phyloP scores from a whole-genome alignment of 1,284 basidiomycete genomes.

The Ustilago cynodontis region DNA sequence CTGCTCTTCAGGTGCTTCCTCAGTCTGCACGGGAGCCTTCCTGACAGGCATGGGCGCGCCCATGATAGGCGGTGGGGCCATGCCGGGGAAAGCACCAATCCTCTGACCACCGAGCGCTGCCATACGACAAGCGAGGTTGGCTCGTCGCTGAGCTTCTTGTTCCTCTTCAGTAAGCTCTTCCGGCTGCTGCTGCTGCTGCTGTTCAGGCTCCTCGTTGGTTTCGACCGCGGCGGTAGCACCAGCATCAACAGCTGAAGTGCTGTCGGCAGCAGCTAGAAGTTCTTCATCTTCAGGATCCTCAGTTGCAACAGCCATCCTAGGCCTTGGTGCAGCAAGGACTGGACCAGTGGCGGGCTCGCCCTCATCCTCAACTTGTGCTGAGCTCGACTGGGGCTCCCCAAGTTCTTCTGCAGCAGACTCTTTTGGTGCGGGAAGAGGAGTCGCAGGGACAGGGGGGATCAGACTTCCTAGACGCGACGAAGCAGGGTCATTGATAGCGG shows the following conservation, averaged over 20 bases:
- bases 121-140: slow-evolving; percentile 64
- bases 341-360: slow-evolving; percentile 17
- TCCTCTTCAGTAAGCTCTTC: slow-evolving; percentile 57
- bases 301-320: slow-evolving; percentile 50
- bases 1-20: slow-evolving; percentile 52
- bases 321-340: slow-evolving; percentile 54
- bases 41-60: slow-evolving; percentile 72
- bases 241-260: slow-evolving; percentile 4
- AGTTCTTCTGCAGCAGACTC: slow-evolving; percentile 18
- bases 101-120: slow-evolving; percentile 65
- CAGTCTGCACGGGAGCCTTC: slow-evolving; percentile 67
- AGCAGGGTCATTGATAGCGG: not conserved
- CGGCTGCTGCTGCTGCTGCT: slow-evolving; percentile 12
- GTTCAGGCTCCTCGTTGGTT: slow-evolving; percentile 29
- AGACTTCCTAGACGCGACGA: slow-evolving; percentile 22
- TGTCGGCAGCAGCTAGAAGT: slow-evolving; percentile 39
- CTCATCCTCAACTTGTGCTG: slow-evolving; percentile 9
- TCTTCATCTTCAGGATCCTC: slow-evolving; percentile 59
- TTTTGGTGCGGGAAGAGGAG: slow-evolving; percentile 15
- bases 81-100: slow-evolving; percentile 72
- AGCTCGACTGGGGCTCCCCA: not conserved
- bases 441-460: slow-evolving; percentile 33
- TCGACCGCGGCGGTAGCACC: too few species aligned
- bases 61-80: slow-evolving; percentile 74
- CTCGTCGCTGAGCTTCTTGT: slow-evolving; percentile 60